Conservation (phyloP, 2,329 filamentous ascomycete genomes). For the Teratosphaeria destructans region DNA sequence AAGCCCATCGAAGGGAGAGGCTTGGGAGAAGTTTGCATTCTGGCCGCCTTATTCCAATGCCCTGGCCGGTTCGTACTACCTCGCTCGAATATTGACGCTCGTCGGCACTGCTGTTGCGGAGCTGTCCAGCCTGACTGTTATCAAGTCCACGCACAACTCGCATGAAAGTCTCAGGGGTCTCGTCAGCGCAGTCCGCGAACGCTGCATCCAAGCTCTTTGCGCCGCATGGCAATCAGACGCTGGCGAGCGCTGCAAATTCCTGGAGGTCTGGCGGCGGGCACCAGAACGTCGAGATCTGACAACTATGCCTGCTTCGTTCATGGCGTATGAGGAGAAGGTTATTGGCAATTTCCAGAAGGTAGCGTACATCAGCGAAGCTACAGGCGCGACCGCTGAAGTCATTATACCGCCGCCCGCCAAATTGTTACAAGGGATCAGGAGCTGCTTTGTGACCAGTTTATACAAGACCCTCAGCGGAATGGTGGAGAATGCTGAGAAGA, state of each 20-base stretch:
- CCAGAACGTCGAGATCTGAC: slow-evolving; percentile 77
- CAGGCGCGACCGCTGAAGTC: slow-evolving; percentile 55
- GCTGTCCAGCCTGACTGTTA: slow-evolving; percentile 63
- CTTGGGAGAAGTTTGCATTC: slow-evolving; percentile 91
- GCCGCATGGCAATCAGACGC: slow-evolving; percentile 89
- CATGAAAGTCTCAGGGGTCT: slow-evolving; percentile 65
- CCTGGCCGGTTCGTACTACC: slow-evolving; percentile 80
- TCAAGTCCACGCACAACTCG: slow-evolving; percentile 43
- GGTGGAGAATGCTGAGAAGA: slow-evolving; percentile 86
- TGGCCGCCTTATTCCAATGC: slow-evolving; percentile 93
- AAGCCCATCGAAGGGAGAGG: slow-evolving; percentile 66
- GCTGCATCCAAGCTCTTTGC: slow-evolving; percentile 75
- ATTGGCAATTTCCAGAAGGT: slow-evolving; percentile 88
- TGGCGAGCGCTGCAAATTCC: slow-evolving; percentile 69
- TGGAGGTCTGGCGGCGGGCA: slow-evolving; percentile 88
- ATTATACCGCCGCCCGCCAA: slow-evolving; percentile 78
- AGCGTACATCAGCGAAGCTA: slow-evolving; percentile 68
- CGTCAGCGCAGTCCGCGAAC: slow-evolving; percentile 69
- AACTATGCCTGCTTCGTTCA: slow-evolving; percentile 77
- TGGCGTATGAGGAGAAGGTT: slow-evolving; percentile 73
- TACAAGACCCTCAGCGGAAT: slow-evolving; percentile 92
- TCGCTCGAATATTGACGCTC: slow-evolving; percentile 69
- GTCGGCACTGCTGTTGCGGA: slow-evolving; percentile 82
- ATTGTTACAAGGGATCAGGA: slow-evolving; percentile 78
- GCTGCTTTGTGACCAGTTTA: slow-evolving; percentile 83